These are phyloP conservation scores for Dinochytrium kinnereticum DNA, from an alignment of 371 early-diverging fungal genomes.

Conservation along the genomic window DNA sequence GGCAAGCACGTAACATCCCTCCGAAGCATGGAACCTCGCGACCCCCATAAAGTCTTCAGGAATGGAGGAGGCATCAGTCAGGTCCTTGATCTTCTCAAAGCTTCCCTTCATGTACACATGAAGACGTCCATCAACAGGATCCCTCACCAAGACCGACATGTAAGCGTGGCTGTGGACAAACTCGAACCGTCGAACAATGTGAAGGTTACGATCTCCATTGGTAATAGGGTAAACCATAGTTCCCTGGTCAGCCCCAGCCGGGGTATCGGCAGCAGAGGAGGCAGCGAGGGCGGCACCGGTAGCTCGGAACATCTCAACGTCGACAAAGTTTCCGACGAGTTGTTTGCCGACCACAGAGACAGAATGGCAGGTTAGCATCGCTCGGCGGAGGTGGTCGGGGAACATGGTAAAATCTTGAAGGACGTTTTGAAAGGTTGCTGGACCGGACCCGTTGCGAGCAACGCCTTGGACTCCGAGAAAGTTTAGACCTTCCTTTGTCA, in stretches of 20 bases:
- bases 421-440: constrained; percentile 41
- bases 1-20: constrained; percentile 80
- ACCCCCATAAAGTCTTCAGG: constrained; percentile 71
- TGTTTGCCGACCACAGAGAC: constrained; percentile 69
- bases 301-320: constrained; percentile 88
- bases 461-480: constrained; percentile 57
- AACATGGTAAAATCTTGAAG: constrained; percentile 44
- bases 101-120: constrained; percentile 77
- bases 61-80: constrained; percentile 56
- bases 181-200: constrained; percentile 74
- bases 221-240: constrained; percentile 30
- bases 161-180: constrained; percentile 85
- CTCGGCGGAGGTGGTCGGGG: constrained; percentile 59
- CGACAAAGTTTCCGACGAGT: constrained; percentile 89
- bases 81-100: constrained; percentile 68
- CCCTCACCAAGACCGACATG: constrained; percentile 78
- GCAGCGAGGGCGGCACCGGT: constrained; percentile 57
- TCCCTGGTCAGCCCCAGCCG: constrained; percentile 55
- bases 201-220: constrained; percentile 27
- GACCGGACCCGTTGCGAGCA: constrained; percentile 22
- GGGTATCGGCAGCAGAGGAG: constrained; percentile 10
- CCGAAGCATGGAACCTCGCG: constrained; percentile 62
- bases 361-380: constrained; percentile 82
- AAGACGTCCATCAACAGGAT: constrained; percentile 50
- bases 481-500: constrained; percentile 79